Base-by-base conservation (phyloP, 2,329 filamentous ascomycete genomes). In the Lecanosticta acicola region DNA sequence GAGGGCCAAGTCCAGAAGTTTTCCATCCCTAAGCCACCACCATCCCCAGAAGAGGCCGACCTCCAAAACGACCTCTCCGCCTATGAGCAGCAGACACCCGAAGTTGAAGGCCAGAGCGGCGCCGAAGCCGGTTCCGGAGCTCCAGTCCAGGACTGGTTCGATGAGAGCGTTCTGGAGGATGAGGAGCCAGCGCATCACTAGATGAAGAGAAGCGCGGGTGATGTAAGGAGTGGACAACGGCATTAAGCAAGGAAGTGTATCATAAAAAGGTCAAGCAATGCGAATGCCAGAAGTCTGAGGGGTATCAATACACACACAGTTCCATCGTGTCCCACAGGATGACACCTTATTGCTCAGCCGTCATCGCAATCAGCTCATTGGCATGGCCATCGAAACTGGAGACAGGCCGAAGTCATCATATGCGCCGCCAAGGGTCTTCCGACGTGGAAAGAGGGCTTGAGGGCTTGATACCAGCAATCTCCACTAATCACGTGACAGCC, bases 1-100 rank as follows among this genome's bases (percentile, higher is more conserved):
- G 84, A 91, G 61, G 90, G 87, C 67, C 85, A 94, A 62, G 93
- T 97, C 62, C 86, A 93, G 70, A 87, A 82, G 69, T 98, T 97
- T 78, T 66, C 68, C 65, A 68, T 84, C 56, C 93, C 93, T 63
- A 82, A 85, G 70, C 72, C 89, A 48, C 91, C 93, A 65, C 73
- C 79, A 67, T 94, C 89, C 29, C 93, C 93, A 67, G 93, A 97
- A 74, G 91, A 97, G 79, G 74, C 84, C 71, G 87, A 95, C 72
- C 85, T 98, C 55, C 88, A 90, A 67, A 85, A 80, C 71, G 91
- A 87, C 71, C 75, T 98, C 69, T 85, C 93, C 76, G 84, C 88
- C 68, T 98, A 98, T 80, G 91, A 97, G 80, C 80, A 74, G 68
- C 88, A 94, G 78, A 80, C 84, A 61, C 90, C 96, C 59, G 93